Base-by-base conservation (phyloP, 2,329 filamentous ascomycete genomes). In the Cephalotrichum gorgonifer region DNA sequence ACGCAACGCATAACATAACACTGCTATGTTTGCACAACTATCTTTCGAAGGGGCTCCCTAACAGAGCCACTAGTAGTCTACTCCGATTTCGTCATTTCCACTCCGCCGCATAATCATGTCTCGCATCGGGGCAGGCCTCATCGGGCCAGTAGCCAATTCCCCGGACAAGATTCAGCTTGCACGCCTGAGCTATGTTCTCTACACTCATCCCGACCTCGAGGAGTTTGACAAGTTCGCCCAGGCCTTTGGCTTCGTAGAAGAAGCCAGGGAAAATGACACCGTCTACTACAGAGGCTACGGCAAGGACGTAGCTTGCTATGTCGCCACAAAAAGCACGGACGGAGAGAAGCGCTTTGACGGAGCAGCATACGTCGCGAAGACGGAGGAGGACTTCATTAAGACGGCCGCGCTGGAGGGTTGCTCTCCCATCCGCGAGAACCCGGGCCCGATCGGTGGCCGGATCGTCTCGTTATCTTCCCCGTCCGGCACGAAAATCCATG, bases 241-340 rank as follows among this genome's bases (percentile, higher is more conserved):
- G 15, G 57, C 62, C 46, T 63, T 61, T 49, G 61, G 60, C 6
- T 59, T 62, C 2, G 25, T 44, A 6, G 43, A 28, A 15, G 22
- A 44, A 15, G n/a, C 15, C 28, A 33, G 28, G 17, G 44, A 47
- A 7, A 54, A 56, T 1, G 59, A 65, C 42, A 62, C 54, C 22
- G 65, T 72, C 39, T 76, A 69, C 62, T 74, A 66, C 54, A 67
- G 69, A 26, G 74, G 74, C 2, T 77, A 76, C 53, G 73, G 74
- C 14, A 60, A 57, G 1, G 73, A 78, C 51, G 67, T 68, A 28
- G 77, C 70, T 52, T 59, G 72, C 2, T 75, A 76, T 53, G 70
- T 73, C 44, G 72, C 69, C 9, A 45, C 44, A 14, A 56, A 55
- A 51, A 55, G 51, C 51, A 52, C 47, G 39, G 53, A 57, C 47